Evolutionary conservation across 345 rosid genomes (phyloP).

Genomic region (Rhodamnia argentea): DNA sequence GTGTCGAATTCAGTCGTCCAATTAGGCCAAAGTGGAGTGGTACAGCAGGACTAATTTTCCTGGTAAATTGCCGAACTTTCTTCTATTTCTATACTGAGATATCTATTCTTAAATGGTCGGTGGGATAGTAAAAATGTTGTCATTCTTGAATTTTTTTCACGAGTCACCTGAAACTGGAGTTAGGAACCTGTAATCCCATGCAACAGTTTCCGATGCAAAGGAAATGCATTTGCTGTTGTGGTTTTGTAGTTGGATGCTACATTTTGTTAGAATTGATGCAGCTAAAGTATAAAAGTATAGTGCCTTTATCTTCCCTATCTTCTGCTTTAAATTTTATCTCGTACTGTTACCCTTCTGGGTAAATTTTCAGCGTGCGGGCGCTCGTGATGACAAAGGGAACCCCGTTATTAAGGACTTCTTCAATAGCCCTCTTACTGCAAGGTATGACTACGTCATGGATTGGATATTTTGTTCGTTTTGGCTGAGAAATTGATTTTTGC

Average conservation of each 20-base stretch:
- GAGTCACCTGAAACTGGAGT: neutral
- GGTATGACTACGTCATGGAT: conserved; percentile 27
- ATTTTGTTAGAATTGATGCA: neutral
- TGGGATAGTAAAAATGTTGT: neutral
- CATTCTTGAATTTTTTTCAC: neutral
- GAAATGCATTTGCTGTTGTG: neutral
- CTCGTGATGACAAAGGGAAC: conserved; percentile 68
- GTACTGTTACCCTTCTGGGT: neutral
- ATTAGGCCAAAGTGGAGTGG: conserved; percentile 97
- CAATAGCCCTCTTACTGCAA: conserved; percentile 87
- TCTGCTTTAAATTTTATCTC: neutral
- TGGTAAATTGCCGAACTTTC: conserved; percentile 26
- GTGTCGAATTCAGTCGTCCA: conserved; percentile 82
- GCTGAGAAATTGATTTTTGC: neutral
- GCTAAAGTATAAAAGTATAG: neutral
- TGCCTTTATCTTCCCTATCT: neutral
- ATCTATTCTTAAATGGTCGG: neutral
- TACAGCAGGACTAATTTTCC: conserved; percentile 74
- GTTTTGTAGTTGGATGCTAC: neutral
- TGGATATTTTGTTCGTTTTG: neutral
- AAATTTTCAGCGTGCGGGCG: conserved; percentile 63
- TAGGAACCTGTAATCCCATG: neutral
- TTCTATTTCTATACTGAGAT: neutral
- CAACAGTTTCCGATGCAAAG: neutral
- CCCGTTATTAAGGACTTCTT: conserved; percentile 77